A percentile compares a stretch with the other conserved stretches of the same genome.
Evolutionary conservation across 2,329 filamentous ascomycete genomes (phyloP).

Genomic region (Dothiorella sarmentorum): DNA sequence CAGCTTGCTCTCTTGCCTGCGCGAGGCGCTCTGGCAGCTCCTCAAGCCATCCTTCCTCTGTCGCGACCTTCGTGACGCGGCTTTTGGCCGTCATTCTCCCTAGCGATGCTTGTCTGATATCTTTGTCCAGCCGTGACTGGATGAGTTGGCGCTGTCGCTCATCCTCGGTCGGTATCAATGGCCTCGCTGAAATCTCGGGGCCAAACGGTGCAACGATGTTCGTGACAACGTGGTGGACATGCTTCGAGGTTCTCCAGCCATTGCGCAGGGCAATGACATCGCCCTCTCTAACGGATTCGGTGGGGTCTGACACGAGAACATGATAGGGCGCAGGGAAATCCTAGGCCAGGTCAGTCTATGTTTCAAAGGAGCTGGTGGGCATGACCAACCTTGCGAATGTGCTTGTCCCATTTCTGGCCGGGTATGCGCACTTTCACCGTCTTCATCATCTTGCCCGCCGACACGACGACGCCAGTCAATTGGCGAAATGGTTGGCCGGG

Average conservation of each 20-base stretch:
- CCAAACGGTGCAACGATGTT: slow-evolving; percentile 71
- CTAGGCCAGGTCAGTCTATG: too few species aligned
- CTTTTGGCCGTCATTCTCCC: slow-evolving; percentile 24
- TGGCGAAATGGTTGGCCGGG: slow-evolving; percentile 22
- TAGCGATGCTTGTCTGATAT: slow-evolving; percentile 47
- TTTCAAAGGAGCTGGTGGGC: neutral
- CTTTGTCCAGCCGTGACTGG: slow-evolving; percentile 55
- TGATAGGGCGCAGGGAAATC: slow-evolving; percentile 62
- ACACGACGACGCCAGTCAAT: slow-evolving; percentile 65
- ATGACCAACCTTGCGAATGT: slow-evolving; percentile 64
- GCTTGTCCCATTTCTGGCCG: slow-evolving; percentile 67
- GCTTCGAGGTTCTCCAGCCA: slow-evolving; percentile 62
- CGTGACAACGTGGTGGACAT: slow-evolving; percentile 71
- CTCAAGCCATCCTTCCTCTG: neutral
- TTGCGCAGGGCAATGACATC: slow-evolving; percentile 71
- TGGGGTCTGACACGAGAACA: slow-evolving; percentile 75
- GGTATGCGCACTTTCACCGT: slow-evolving; percentile 76
- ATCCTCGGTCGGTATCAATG: slow-evolving; percentile 61
- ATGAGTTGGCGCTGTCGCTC: slow-evolving; percentile 58
- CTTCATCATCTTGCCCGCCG: slow-evolving; percentile 72
- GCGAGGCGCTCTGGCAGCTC: neutral
- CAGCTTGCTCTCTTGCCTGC: neutral
- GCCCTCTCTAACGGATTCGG: slow-evolving; percentile 67
- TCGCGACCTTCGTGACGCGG: neutral
- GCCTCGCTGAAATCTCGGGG: slow-evolving; percentile 59